Evolutionary conservation across 768 basidiomycete genomes (phyloP).

Genomic region (Saitozyma sp.): DNA sequence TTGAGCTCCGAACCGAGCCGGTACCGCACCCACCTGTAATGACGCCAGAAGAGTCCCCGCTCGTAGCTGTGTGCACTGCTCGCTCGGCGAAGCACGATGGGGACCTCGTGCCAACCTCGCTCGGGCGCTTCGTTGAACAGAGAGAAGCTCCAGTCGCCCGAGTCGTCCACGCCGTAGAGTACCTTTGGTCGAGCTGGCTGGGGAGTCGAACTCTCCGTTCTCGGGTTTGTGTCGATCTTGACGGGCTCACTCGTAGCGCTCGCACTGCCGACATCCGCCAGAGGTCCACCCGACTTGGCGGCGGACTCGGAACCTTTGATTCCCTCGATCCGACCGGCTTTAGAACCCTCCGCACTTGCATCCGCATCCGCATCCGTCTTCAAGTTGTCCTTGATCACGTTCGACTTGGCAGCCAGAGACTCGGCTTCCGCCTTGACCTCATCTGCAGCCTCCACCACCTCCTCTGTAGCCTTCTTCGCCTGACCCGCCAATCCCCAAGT

Average conservation of each 20-base stretch:
- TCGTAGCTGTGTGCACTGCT: not conserved
- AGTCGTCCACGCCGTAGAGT: slow-evolving; percentile 1
- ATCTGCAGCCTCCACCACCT: not conserved
- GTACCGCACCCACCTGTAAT: not conserved
- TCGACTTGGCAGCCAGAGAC: not conserved
- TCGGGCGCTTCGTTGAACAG: not conserved
- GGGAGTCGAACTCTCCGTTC: not conserved
- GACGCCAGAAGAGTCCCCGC: not conserved
- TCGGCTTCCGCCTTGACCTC: not conserved
- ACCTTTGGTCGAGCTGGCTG: not conserved
- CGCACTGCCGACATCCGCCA: not conserved
- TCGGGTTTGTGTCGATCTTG: not conserved
- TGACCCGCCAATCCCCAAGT: not conserved
- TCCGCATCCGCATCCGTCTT: not conserved
- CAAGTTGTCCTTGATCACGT: not conserved
- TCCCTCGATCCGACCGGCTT: not conserved
- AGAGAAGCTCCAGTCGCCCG: slow-evolving; percentile 1
- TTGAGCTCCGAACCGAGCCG: too few relatives aligned
- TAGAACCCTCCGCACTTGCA: not conserved
- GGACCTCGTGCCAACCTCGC: slow-evolving; percentile 1
- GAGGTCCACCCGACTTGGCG: not conserved
- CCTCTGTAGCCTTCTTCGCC: slow-evolving; percentile 1
- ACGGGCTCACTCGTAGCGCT: not conserved
- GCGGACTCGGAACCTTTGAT: not conserved
- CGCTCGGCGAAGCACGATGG: not conserved